Conservation (phyloP, 192 early-diverging fungal species). For the Jimgerdemannia flammicorona region DNA sequence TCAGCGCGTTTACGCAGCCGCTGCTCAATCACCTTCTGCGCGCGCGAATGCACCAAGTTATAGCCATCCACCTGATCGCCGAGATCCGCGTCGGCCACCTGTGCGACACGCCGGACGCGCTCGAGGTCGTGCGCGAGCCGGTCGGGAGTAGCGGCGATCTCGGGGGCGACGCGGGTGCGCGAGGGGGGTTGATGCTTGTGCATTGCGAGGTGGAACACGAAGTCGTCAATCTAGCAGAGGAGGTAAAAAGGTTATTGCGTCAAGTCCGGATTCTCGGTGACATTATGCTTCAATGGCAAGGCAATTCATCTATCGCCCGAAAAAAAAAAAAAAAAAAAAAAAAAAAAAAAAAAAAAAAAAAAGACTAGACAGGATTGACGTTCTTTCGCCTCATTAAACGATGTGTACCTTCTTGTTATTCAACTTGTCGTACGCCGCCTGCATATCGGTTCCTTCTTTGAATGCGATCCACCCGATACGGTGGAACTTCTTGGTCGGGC, state of each 20-base stretch:
- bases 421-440: slow-evolving; percentile 57
- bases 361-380: too few relatives aligned
- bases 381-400: not conserved
- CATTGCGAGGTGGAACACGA: slow-evolving; percentile 48
- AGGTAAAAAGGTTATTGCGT: too few relatives aligned
- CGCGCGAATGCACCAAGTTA: slow-evolving; percentile 23
- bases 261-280: not conserved
- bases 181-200: slow-evolving; percentile 38
- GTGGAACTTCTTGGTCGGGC: slow-evolving; percentile 76
- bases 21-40: slow-evolving; percentile 14
- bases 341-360: too few relatives aligned
- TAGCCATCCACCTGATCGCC: slow-evolving; percentile 18
- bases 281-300: not conserved
- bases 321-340: too few relatives aligned
- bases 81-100: slow-evolving; percentile 54
- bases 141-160: slow-evolving; percentile 61
- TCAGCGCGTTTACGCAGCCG: too few relatives aligned
- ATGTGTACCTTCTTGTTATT: slow-evolving; percentile 43
- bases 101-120: slow-evolving; percentile 51
- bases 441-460: slow-evolving; percentile 79
- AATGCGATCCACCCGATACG: slow-evolving; percentile 94
- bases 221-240: slow-evolving; percentile 47
- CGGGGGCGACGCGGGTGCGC: slow-evolving; percentile 60
- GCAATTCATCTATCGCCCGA: not conserved
- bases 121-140: slow-evolving; percentile 75